These are phyloP conservation scores for Fusarium solani-melongenae DNA, from an alignment of 2,329 filamentous ascomycete genomes.

Conservation along the genomic window DNA sequence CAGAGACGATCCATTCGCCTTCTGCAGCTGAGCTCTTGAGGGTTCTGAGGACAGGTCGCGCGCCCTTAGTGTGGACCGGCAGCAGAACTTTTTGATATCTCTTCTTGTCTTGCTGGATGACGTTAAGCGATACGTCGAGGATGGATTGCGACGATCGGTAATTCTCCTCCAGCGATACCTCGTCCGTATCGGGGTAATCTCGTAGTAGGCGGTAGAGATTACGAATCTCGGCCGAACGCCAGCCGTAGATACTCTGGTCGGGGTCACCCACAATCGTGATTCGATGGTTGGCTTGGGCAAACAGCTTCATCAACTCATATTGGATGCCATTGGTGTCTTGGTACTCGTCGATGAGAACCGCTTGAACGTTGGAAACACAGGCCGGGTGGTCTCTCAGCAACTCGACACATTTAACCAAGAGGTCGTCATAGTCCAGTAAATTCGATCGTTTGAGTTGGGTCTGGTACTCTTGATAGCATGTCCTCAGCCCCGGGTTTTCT, in stretches of 20 bases:
- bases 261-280: constrained; percentile 97
- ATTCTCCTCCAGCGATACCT: constrained; percentile 91
- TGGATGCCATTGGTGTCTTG: constrained; percentile 97
- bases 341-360: constrained; percentile 95
- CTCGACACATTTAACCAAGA: constrained; percentile 85
- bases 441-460: constrained; percentile 79
- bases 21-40: constrained; percentile 77
- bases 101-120: constrained; percentile 90
- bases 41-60: constrained; percentile 82
- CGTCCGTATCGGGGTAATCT: constrained; percentile 81
- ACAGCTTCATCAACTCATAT: constrained; percentile 91
- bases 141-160: constrained; percentile 93
- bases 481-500: constrained; percentile 70
- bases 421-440: constrained; percentile 92
- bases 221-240: constrained; percentile 90
- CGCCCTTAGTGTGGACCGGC: constrained; percentile 83
- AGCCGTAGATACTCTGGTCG: constrained; percentile 98
- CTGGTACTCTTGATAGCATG: constrained; percentile 81
- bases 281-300: constrained; percentile 77
- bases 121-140: constrained; percentile 79
- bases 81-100: constrained; percentile 84
- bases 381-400: constrained; percentile 78
- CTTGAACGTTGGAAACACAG: constrained; percentile 90
- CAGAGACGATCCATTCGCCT: constrained; percentile 87
- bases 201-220: constrained; percentile 84